Evolutionary conservation across 2,329 filamentous ascomycete species (phyloP), one percentile per base, ranked within the genome.

Genomic region (Alternaria atra): DNA sequence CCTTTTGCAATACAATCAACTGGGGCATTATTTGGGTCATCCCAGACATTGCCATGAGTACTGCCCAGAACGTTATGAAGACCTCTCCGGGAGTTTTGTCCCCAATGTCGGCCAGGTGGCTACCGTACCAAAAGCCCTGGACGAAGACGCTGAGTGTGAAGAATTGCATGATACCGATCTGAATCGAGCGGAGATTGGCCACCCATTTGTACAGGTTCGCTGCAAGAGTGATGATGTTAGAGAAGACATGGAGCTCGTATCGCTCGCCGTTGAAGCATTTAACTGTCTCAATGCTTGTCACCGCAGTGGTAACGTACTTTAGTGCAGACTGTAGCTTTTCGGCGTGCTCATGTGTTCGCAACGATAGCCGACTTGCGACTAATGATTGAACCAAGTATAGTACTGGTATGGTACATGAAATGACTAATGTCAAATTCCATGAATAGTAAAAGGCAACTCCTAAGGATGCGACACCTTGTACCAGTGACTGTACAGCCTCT

Each of bases 81-180:
- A 97, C 87, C 56, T 90, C 83, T 0, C 90, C 91, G 0, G 92
- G 81, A 10, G 82, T 83, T 12, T 87, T 80, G 1, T 83, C 76
- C 1, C 87, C 88, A 1, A 85, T 79, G 9, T 84, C 82, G 9
- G 95, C 88, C 2, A 97, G 84, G 1, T 86, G 81, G 29, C 90
- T 86, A 0, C 93, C 94, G 69, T 94, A 97, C 87, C 92, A 97
- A 72, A 98, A 97, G 0, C 93, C 94, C 58, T 93, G 86, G 0
- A 96, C 90, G 67, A 98, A 97, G 75, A 97, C 89, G 2, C 84
- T 84, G 4, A 93, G 85, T 30, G 90, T 89, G 81, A 93, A 89
- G 67, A 96, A 87, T 47, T 90, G 89, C 52, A 92, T 84, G 48
- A 91, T 86, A 0, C 89, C 89, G 72, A 91, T 88, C 72, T 97